Evolutionary conservation across 805 yeast genomes (phyloP), one percentile per base, ranked within the genome.

Genomic region (Millerozyma acaciae): DNA sequence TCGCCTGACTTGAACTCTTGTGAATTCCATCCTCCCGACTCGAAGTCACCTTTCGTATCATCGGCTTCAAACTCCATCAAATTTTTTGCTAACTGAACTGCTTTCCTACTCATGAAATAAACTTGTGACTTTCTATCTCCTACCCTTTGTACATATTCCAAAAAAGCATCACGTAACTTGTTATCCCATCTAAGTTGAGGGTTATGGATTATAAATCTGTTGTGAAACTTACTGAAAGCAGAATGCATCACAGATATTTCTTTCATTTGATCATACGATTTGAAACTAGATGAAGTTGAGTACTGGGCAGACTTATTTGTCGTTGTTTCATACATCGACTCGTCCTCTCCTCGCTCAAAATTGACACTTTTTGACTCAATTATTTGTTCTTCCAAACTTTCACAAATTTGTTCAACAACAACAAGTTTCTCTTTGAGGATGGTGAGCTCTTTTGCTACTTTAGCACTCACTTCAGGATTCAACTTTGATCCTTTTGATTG

Each of bases 151-250:
- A 78, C 51, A 47, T 82, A 85, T 27, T 76, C 71, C 51, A 75
- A 71, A 28, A 86, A 60, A 8, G 75, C 61, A 47, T 87, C 77
- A 35, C 96, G 64, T 7, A 79, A 70, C 3, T 62, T 51, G 39
- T 83, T 79, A 54, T 84, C 81, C 96, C 96, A 88, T 44, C 78
- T 83, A 44, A 88, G 51, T 46, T 80, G 75, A 54, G 86, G 68
- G 35, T 81, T 76, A 44, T 87, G 88, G 15, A 86, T 60, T 38
- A 80, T 74, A 54, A 82, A 86, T 30, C 87, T 63, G 51, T 89
- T 88, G 38, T 71, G 73, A 56, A 76, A 83, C 34, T 41, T 65
- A 24, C 53, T 49, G 3, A 53, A 57, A 5, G 52, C 42, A 5
- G 55, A 34, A 16, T 49, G 45, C 23, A 50, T 34, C 9, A 44